These are phyloP conservation scores for Microbotryomycetes sp. DNA, from an alignment of 1,284 basidiomycete genomes.

Conservation along the genomic window DNA sequence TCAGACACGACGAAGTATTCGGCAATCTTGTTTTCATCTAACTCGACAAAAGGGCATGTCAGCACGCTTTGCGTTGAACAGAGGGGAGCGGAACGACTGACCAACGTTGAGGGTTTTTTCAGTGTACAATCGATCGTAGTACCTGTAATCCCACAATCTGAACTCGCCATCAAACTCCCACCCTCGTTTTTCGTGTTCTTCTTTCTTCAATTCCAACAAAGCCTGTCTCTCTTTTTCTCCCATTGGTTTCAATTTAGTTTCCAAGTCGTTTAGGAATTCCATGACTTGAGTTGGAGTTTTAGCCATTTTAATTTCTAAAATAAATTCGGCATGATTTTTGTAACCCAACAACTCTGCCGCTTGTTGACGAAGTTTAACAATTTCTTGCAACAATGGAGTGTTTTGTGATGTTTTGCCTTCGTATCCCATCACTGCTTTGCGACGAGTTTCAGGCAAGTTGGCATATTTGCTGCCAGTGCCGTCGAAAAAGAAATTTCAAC, in stretches of 20 bases:
- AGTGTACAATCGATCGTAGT: constrained; percentile 10
- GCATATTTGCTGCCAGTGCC: constrained; percentile 52
- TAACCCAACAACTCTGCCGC: constrained; percentile 64
- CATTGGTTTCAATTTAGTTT: constrained; percentile 63
- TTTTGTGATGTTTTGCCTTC: constrained; percentile 64
- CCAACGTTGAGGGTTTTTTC: constrained; percentile 47
- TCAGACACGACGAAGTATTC: constrained; percentile 77
- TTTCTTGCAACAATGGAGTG: constrained; percentile 58
- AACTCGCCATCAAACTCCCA: constrained; percentile 61
- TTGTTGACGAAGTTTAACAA: constrained; percentile 57
- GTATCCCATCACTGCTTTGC: constrained; percentile 56
- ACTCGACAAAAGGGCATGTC: not conserved
- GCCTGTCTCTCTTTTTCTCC: constrained; percentile 58
- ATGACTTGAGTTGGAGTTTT: constrained; percentile 58
- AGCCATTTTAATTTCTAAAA: constrained; percentile 75
- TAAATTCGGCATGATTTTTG: constrained; percentile 70
- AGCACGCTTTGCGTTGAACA: constrained; percentile 43
- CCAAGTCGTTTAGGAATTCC: constrained; percentile 64
- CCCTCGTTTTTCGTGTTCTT: constrained; percentile 57
- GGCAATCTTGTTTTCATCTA: constrained; percentile 66
- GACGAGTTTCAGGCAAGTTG: constrained; percentile 59
- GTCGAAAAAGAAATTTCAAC: not conserved
- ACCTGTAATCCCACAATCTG: constrained; percentile 61
- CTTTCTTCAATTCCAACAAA: constrained; percentile 63
- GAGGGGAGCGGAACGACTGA: constrained; percentile 44